Conservation (phyloP, 768 basidiomycete genomes). For the Suillus discolor region DNA sequence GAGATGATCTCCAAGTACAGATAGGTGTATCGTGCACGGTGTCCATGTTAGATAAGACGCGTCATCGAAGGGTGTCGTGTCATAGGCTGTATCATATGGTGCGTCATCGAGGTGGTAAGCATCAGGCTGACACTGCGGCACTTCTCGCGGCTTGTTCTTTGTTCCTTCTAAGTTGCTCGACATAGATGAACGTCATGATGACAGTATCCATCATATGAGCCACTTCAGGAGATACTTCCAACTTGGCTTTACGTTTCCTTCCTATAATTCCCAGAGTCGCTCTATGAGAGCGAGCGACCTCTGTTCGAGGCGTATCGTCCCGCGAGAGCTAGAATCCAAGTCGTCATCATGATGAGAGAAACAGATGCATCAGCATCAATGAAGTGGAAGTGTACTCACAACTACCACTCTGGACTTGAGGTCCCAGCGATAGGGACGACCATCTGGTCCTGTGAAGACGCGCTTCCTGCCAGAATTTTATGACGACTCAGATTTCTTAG, state of each 20-base stretch:
- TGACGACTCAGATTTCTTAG: background rate
- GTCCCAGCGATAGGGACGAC: slow-evolving; percentile 9
- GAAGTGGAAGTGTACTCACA: background rate
- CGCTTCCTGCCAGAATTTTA: slow-evolving; percentile 1
- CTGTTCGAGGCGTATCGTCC: slow-evolving; percentile 16
- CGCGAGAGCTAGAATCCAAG: slow-evolving; percentile 10
- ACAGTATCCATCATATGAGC: slow-evolving; percentile 15
- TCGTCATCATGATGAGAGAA: background rate
- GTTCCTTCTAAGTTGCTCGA: slow-evolving; percentile 15
- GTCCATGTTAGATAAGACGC: too few species aligned
- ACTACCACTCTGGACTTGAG: background rate
- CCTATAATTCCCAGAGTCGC: slow-evolving; percentile 14
- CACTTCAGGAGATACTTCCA: slow-evolving; percentile 14
- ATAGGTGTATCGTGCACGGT: too few species aligned
- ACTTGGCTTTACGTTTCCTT: slow-evolving; percentile 4
- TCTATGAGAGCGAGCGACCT: slow-evolving; percentile 25
- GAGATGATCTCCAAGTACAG: too few species aligned
- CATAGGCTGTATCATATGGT: too few species aligned
- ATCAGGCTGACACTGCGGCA: background rate
- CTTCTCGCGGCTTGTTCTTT: background rate
- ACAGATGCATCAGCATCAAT: background rate
- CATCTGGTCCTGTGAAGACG: slow-evolving; percentile 7
- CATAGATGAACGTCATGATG: slow-evolving; percentile 18
- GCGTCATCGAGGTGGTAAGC: too few species aligned
- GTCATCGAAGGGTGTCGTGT: too few species aligned